A percentile compares a stretch with the other conserved stretches of the same genome.
phyloP scores from a whole-genome alignment of 129 eudicot genomes.

The Chrysanthemum makinoi region DNA sequence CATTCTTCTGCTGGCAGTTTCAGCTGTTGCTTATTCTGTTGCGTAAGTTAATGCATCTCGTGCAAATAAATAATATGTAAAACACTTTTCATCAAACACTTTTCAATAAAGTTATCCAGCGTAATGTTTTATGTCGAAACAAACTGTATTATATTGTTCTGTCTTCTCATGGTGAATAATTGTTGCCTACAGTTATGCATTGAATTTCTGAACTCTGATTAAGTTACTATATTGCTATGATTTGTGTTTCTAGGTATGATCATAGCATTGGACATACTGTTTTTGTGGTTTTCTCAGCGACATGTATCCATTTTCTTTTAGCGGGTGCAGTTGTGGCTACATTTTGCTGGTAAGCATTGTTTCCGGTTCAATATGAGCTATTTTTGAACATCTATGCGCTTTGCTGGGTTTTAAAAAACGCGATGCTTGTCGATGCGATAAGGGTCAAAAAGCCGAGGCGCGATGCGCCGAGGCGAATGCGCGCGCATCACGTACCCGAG shows the following conservation, averaged over 20 bases:
- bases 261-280: conserved; percentile 92
- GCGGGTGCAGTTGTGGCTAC: conserved; percentile 84
- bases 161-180: conserved; percentile 14
- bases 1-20: conserved; percentile 81
- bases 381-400: neutral
- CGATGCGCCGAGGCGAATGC: too few species aligned
- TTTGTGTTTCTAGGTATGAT: conserved; percentile 70
- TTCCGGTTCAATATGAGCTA: neutral
- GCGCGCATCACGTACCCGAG: too few species aligned
- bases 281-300: conserved; percentile 74
- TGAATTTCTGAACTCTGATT: neutral
- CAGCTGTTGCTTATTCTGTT: conserved; percentile 87
- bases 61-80: too few species aligned
- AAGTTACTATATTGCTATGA: conserved; percentile 11
- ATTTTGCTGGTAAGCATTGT: conserved; percentile 64
- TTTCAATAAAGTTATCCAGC: too few species aligned
- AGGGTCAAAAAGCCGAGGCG: too few species aligned
- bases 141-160: neutral
- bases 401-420: too few species aligned
- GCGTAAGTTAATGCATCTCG: conserved; percentile 56
- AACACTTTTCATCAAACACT: too few species aligned
- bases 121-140: too few species aligned
- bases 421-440: too few species aligned
- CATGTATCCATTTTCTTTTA: conserved; percentile 72
- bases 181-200: neutral